Percentiles rank a stretch among this genome's conserved stretches.
Evolutionary conservation across 495 filamentous ascomycete genomes (phyloP).

Genomic region (Tuber calosporum): DNA sequence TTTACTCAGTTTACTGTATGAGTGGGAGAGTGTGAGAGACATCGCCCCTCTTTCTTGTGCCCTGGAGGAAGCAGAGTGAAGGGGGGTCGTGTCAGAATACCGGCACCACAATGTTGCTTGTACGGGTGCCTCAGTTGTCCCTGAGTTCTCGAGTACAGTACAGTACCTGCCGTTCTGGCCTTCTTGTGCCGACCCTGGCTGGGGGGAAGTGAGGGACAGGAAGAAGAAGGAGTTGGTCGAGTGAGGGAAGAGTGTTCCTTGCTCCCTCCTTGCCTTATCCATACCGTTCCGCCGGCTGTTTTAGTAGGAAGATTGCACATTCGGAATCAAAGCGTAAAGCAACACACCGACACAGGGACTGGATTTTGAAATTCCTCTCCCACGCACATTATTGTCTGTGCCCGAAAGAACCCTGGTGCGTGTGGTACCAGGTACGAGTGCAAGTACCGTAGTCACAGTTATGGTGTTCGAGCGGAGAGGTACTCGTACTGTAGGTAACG

Average conservation of each 20-base stretch:
- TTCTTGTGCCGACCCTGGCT: neutral
- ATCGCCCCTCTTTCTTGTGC: slow-evolving; percentile 14
- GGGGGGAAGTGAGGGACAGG: neutral
- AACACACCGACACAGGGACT: neutral
- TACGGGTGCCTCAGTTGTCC: neutral
- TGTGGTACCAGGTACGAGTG: no score
- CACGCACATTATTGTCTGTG: neutral
- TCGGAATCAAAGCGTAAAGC: neutral
- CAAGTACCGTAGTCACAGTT: neutral
- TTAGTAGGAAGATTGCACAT: neutral
- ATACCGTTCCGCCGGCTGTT: slow-evolving; percentile 25
- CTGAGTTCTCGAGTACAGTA: no score
- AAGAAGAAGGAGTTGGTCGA: neutral
- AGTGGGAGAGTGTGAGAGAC: slow-evolving; percentile 12
- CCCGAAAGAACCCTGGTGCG: no score
- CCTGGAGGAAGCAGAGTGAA: neutral
- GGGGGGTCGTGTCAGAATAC: no score
- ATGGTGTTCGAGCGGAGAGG: neutral
- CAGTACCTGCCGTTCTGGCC: neutral
- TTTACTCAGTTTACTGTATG: neutral
- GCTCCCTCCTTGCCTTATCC: slow-evolving; percentile 32
- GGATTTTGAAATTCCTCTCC: neutral
- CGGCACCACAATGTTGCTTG: neutral
- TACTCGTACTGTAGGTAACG: neutral
- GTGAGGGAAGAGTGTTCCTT: slow-evolving; percentile 8